A percentile compares a stretch with the other conserved stretches of the same genome.
Evolutionary conservation across 2,329 filamentous ascomycete genomes (phyloP).

Genomic region (Aspergillus japonicus): DNA sequence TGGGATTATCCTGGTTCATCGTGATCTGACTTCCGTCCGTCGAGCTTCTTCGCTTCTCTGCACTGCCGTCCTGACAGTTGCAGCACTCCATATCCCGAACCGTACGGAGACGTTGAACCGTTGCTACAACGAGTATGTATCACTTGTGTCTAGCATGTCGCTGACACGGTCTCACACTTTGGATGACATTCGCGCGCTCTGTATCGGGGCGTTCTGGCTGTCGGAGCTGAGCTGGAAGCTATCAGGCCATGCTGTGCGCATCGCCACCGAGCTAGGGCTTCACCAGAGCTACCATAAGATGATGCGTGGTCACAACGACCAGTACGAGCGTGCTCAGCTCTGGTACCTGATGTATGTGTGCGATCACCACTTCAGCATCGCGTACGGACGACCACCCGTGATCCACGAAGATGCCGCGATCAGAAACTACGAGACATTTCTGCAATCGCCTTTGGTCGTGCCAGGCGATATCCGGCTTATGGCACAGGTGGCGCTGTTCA

Average conservation of each 20-base stretch:
- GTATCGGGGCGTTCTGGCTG: slow-evolving; percentile 62
- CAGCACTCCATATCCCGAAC: slow-evolving; percentile 58
- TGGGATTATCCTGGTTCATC: slow-evolving; percentile 52
- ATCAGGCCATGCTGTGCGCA: slow-evolving; percentile 58
- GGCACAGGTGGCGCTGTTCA: slow-evolving; percentile 59
- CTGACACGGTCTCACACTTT: slow-evolving; percentile 58
- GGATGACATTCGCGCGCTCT: slow-evolving; percentile 60
- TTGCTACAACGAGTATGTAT: slow-evolving; percentile 59
- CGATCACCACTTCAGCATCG: slow-evolving; percentile 64
- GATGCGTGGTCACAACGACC: slow-evolving; percentile 48
- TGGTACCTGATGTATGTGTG: slow-evolving; percentile 66
- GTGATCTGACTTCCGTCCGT: slow-evolving; percentile 53
- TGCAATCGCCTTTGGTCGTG: slow-evolving; percentile 53
- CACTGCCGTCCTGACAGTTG: slow-evolving; percentile 57
- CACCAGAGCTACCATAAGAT: slow-evolving; percentile 55
- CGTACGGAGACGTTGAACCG: slow-evolving; percentile 53
- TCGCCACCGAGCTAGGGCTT: slow-evolving; percentile 58
- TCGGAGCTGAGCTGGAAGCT: slow-evolving; percentile 63
- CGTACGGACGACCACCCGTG: slow-evolving; percentile 59
- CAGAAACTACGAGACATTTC: slow-evolving; percentile 57
- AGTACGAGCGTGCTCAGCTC: slow-evolving; percentile 57
- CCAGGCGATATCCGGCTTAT: slow-evolving; percentile 57
- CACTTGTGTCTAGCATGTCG: slow-evolving; percentile 57
- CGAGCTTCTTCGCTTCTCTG: slow-evolving; percentile 56
- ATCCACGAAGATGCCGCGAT: slow-evolving; percentile 59